Conservation (phyloP, 148 eudicot species). For the Silene latifolia region DNA sequence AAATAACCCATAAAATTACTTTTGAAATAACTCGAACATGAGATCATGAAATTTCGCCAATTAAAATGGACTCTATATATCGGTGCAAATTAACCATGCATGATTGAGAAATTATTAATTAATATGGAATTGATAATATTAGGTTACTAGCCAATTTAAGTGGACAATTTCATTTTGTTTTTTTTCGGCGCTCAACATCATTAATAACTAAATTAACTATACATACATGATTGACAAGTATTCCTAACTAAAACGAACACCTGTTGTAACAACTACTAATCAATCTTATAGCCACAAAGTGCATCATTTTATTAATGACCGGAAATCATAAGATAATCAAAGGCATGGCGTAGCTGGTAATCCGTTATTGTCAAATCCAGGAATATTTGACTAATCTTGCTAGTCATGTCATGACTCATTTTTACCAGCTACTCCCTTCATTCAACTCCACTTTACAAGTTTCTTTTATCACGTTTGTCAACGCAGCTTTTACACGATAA, state of each 20-base stretch:
- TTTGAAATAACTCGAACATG: too few relatives aligned
- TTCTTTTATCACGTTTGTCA: too few relatives aligned
- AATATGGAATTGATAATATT: neutral
- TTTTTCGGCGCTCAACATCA: neutral
- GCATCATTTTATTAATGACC: neutral
- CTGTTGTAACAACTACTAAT: neutral
- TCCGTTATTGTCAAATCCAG: neutral
- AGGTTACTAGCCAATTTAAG: neutral
- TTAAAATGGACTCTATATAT: too few relatives aligned
- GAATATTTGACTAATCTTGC: neutral
- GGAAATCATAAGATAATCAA: neutral
- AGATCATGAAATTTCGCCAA: too few relatives aligned
- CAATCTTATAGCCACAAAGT: neutral
- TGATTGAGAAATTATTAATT: neutral
- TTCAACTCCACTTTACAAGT: too few relatives aligned
- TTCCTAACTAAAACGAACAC: constrained; percentile 5
- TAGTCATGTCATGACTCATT: too few relatives aligned
- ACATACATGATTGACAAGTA: constrained; percentile 12
- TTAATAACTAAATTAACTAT: neutral
- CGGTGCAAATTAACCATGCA: too few relatives aligned
- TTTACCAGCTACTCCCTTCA: too few relatives aligned
- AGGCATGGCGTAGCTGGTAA: neutral
- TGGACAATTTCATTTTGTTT: neutral
- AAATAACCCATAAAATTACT: too few relatives aligned
- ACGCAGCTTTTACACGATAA: too few relatives aligned